These are phyloP conservation scores for Trichoderma virens DNA, from an alignment of 495 filamentous ascomycete species.

Conservation along the genomic window DNA sequence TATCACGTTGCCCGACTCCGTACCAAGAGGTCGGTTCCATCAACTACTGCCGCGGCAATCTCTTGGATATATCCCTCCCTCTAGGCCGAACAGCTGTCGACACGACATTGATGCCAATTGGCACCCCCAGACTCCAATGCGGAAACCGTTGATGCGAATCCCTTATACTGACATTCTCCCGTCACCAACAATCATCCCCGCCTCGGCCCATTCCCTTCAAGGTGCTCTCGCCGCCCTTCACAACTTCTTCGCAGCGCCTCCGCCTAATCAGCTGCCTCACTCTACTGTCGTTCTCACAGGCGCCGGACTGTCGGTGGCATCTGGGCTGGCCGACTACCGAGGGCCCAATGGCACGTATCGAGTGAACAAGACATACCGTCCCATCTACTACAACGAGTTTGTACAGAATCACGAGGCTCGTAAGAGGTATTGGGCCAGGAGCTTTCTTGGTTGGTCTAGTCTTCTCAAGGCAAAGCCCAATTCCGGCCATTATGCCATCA, in stretches of 20 bases:
- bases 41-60: too few relatives aligned
- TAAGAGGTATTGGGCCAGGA: slow-evolving; percentile 93
- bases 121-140: slow-evolving; percentile 33
- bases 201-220: slow-evolving; percentile 54
- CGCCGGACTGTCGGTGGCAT: slow-evolving; percentile 88
- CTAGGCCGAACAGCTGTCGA: too few relatives aligned
- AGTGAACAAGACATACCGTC: slow-evolving; percentile 78
- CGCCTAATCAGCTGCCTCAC: slow-evolving; percentile 38
- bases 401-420: slow-evolving; percentile 70
- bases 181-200: slow-evolving; percentile 65
- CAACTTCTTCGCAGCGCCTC: slow-evolving; percentile 59
- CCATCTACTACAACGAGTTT: slow-evolving; percentile 92
- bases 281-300: slow-evolving; percentile 72
- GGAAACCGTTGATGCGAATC: slow-evolving; percentile 70
- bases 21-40: too few relatives aligned
- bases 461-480: slow-evolving; percentile 75
- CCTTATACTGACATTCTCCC: slow-evolving; percentile 83
- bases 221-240: slow-evolving; percentile 72
- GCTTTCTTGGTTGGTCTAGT: slow-evolving; percentile 85
- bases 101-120: too few relatives aligned
- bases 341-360: slow-evolving; percentile 87
- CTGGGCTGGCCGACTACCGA: slow-evolving; percentile 87
- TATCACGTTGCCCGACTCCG: too few relatives aligned
- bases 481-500: slow-evolving; percentile 66
- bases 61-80: too few relatives aligned